phyloP scores from a whole-genome alignment of 2,329 filamentous ascomycete species.

The Cordyceps militaris region DNA sequence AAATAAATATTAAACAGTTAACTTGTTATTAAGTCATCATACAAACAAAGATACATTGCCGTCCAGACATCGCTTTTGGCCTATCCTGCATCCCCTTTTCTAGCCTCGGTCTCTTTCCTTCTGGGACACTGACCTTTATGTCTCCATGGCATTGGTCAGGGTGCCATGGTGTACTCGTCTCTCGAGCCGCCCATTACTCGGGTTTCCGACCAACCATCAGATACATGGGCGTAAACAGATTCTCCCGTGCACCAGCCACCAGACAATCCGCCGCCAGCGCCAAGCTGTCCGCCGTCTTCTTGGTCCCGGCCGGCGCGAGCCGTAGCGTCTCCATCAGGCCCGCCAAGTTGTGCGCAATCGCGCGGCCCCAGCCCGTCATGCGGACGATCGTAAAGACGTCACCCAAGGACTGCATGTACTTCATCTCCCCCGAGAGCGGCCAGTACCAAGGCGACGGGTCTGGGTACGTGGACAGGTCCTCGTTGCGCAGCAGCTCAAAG shows the following conservation, averaged over 20 bases:
- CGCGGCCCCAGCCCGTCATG: conserved; percentile 75
- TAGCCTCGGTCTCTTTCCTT: too few relatives aligned
- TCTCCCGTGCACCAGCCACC: conserved; percentile 72
- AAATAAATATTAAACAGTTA: too few relatives aligned
- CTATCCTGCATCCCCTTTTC: too few relatives aligned
- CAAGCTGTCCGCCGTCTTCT: conserved; percentile 81
- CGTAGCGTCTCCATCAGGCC: conserved; percentile 62
- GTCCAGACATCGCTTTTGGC: too few relatives aligned
- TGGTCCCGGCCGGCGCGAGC: conserved; percentile 70
- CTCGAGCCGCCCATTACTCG: not conserved
- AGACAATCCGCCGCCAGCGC: conserved; percentile 70
- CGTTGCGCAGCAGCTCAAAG: conserved; percentile 58
- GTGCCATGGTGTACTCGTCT: too few relatives aligned
- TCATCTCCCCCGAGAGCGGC: conserved; percentile 72
- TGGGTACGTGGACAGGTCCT: conserved; percentile 49
- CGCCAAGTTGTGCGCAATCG: conserved; percentile 63
- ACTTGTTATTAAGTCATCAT: too few relatives aligned
- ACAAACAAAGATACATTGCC: too few relatives aligned
- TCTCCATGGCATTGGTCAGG: too few relatives aligned
- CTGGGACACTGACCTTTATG: too few relatives aligned
- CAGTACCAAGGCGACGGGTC: conserved; percentile 75
- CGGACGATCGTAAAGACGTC: conserved; percentile 72
- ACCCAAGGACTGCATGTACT: conserved; percentile 73
- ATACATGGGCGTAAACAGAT: conserved; percentile 94
- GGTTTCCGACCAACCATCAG: conserved; percentile 85